Evolutionary conservation across 768 basidiomycete genomes (phyloP).

Genomic region (Obba rivulosa): DNA sequence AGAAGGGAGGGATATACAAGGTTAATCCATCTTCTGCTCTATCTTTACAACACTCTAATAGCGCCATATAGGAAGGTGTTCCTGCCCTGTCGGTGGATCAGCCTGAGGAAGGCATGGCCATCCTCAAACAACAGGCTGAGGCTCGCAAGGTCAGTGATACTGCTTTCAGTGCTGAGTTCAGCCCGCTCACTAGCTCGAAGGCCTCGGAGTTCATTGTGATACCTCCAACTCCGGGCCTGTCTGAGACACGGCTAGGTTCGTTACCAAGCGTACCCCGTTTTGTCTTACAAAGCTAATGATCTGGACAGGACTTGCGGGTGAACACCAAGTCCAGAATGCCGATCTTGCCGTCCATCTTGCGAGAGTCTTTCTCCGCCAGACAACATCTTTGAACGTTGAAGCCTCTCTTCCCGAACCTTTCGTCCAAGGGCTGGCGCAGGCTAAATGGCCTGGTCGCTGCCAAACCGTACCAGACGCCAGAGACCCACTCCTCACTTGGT

Average conservation of each 20-base stretch:
- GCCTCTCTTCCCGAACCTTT: constrained; percentile 46
- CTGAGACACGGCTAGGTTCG: constrained; percentile 57
- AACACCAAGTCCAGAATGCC: constrained; percentile 86
- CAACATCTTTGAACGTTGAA: constrained; percentile 22
- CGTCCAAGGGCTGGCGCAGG: constrained; percentile 54
- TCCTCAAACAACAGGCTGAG: constrained; percentile 61
- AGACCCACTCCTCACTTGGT: constrained; percentile 63
- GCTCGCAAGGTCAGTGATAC: constrained; percentile 51
- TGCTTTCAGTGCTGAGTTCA: neutral
- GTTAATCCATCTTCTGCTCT: constrained; percentile 26
- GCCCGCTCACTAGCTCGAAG: constrained; percentile 29
- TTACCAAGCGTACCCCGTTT: neutral
- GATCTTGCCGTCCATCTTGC: constrained; percentile 75
- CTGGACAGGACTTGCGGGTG: constrained; percentile 69
- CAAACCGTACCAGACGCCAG: constrained; percentile 70
- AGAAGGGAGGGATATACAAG: constrained; percentile 98
- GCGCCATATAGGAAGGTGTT: constrained; percentile 52
- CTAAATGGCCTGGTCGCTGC: constrained; percentile 94
- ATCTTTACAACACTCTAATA: neutral
- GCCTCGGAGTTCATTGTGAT: constrained; percentile 67
- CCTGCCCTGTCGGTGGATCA: constrained; percentile 85
- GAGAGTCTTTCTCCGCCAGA: constrained; percentile 50
- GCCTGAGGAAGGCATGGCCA: constrained; percentile 57
- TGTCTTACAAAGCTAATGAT: constrained; percentile 3
- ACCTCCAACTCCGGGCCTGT: constrained; percentile 43